Evolutionary conservation across 2,329 filamentous ascomycete genomes (phyloP).

Genomic region (Chaetomiaceae sp.): DNA sequence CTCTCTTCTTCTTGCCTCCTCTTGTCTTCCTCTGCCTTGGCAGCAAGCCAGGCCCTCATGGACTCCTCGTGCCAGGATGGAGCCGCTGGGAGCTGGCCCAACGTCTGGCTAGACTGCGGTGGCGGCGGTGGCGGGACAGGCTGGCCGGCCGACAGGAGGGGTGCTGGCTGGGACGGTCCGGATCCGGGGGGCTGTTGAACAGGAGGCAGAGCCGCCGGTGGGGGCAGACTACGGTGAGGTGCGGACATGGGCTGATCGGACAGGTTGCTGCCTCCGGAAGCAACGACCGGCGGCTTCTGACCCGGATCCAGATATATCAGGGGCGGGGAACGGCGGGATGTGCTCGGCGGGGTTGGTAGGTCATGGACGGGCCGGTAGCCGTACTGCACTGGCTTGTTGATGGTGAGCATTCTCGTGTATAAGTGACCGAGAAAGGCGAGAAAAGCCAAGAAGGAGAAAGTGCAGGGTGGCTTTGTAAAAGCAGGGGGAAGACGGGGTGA

Average conservation of each 20-base stretch:
- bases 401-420: slow-evolving; percentile 54
- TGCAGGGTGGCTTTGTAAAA: slow-evolving; percentile 6
- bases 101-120: slow-evolving; percentile 36
- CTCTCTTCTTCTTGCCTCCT: slow-evolving; percentile 71
- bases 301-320: slow-evolving; percentile 46
- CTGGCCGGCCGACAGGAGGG: slow-evolving; percentile 26
- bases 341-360: slow-evolving; percentile 54
- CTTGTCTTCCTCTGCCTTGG: slow-evolving; percentile 70
- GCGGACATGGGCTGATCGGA: slow-evolving; percentile 60
- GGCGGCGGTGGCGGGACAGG: slow-evolving; percentile 27
- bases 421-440: slow-evolving; percentile 21
- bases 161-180: slow-evolving; percentile 31
- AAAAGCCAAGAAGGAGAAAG: slow-evolving; percentile 4
- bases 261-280: slow-evolving; percentile 44
- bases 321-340: slow-evolving; percentile 52
- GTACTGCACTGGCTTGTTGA: slow-evolving; percentile 55
- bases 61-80: slow-evolving; percentile 67
- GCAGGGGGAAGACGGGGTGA: background rate
- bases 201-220: slow-evolving; percentile 61
- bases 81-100: slow-evolving; percentile 58
- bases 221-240: slow-evolving; percentile 65
- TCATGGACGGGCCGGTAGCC: slow-evolving; percentile 60
- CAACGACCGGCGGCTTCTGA: slow-evolving; percentile 38
- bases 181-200: slow-evolving; percentile 41
- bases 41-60: slow-evolving; percentile 66